Evolutionary conservation across 2,329 filamentous ascomycete genomes (phyloP).

Genomic region (Hypoxylon sp.): DNA sequence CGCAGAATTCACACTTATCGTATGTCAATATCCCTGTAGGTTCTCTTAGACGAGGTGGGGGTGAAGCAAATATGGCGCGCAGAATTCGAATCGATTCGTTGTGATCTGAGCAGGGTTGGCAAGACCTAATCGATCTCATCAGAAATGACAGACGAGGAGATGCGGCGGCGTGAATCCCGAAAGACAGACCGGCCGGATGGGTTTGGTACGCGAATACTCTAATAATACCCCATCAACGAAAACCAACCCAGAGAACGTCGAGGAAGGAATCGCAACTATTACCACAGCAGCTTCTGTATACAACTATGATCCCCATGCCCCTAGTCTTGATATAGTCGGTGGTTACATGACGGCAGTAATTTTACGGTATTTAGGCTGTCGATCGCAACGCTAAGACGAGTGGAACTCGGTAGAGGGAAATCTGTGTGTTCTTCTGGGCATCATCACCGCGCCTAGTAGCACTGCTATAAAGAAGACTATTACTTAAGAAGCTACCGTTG

Average conservation of each 20-base stretch:
- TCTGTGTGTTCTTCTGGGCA: neutral
- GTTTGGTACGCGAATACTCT: neutral
- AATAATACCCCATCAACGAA: too few relatives aligned
- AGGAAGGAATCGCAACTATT: neutral
- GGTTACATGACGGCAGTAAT: too few relatives aligned
- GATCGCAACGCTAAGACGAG: constrained; percentile 16
- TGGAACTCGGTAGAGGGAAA: constrained; percentile 18
- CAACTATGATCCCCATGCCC: neutral
- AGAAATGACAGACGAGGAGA: constrained; percentile 7
- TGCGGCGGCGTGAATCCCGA: neutral
- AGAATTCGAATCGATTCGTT: constrained; percentile 6
- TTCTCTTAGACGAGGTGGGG: neutral
- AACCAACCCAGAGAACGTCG: too few relatives aligned
- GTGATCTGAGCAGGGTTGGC: constrained; percentile 21
- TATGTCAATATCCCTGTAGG: neutral
- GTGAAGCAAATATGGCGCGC: neutral
- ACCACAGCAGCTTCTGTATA: neutral
- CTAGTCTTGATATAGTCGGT: neutral
- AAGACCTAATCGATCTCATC: constrained; percentile 17
- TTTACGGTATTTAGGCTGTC: constrained; percentile 9
- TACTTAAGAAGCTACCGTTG: too few relatives aligned
- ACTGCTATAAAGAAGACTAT: neutral
- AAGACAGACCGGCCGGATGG: constrained; percentile 1
- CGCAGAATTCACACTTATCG: neutral
- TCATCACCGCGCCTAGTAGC: neutral